phyloP scores from a whole-genome alignment of 78 protist species.

The Reticulomyxa filosa region DNA sequence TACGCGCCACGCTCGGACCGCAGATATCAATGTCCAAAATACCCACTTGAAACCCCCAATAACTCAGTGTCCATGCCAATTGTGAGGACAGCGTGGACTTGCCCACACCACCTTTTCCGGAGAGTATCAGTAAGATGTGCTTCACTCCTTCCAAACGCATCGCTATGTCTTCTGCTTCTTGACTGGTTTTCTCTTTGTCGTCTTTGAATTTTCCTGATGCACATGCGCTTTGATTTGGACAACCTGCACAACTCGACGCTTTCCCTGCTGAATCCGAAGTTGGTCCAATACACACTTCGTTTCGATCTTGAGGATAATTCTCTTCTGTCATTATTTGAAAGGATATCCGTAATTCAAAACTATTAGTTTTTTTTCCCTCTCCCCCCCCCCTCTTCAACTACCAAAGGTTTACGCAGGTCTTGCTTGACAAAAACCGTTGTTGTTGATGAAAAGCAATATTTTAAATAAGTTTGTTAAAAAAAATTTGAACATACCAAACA shows the following conservation, averaged over 20 bases:
- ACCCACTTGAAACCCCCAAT: constrained; percentile 53
- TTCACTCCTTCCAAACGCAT: background rate
- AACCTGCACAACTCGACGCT: constrained; percentile 52
- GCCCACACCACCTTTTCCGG: constrained; percentile 96
- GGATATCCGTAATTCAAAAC: too few relatives aligned
- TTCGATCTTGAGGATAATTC: too few relatives aligned
- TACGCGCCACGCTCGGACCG: constrained; percentile 64
- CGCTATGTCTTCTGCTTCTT: background rate
- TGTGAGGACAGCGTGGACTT: constrained; percentile 81
- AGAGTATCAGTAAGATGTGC: constrained; percentile 58
- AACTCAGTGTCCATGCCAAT: constrained; percentile 52
- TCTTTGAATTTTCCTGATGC: too few relatives aligned
- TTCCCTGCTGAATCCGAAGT: constrained; percentile 43
- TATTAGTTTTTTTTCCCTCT: too few relatives aligned
- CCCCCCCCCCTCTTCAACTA: too few relatives aligned
- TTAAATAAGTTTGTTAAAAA: too few relatives aligned
- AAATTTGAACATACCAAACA: too few relatives aligned
- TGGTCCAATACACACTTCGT: background rate
- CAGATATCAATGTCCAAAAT: constrained; percentile 91
- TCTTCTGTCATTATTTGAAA: too few relatives aligned
- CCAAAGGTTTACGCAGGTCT: too few relatives aligned
- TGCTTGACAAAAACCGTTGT: too few relatives aligned
- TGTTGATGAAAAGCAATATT: too few relatives aligned
- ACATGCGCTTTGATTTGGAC: constrained; percentile 85
- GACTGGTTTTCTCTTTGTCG: too few relatives aligned